Evolutionary conservation across 371 early-diverging fungal species (phyloP), one percentile per base, ranked within the genome.

Genomic region (Haplosporangium sp.): DNA sequence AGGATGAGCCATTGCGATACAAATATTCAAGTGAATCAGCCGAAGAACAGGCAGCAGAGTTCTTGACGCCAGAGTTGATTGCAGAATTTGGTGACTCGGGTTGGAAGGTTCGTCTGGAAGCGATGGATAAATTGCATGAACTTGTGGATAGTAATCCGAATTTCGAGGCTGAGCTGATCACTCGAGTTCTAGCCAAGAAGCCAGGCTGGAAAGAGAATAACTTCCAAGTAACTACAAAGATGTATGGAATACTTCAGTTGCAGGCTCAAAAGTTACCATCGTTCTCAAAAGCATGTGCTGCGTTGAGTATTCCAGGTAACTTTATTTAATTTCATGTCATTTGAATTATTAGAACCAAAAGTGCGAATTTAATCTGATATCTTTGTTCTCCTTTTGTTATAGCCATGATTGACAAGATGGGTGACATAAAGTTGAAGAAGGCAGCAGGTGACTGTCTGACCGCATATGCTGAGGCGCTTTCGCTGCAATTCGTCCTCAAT

Each of bases 131-230:
- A 20, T 83, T 96, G 9, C 83, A 89, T 40, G 90, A 88, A 55
- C 88, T 90, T 20, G 74, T 96, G 44, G 85, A 89, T 55, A 77
- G 72, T 39, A 85, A 83, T 1, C 44, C 85, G 0, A 84, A 84
- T 2, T 83, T 96, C 5, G 94, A 96, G 61, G 88, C 96, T 0
- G 98, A 98, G 76, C 86, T 96, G 39, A 85, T 98, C 17, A 88
- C 95, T 15, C 90, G 96, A 17, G 88, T 87, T 39, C 82, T 98
- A 39, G 81, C 88, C 5, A 93, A 93, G 68, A 94, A 94, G 52
- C 97, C 97, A 0, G 97, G 96, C 2, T 97, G 94, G 94, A 97
- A 97, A 79, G 98, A 98, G 76, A 94, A 89, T 86, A 98, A 98
- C 84, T 97, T 97, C 74, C 98, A 98, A 69, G 97, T 94, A 20